Evolutionary conservation across 2,329 filamentous ascomycete species (phyloP).

Genomic region (Corinectria fuckeliana): DNA sequence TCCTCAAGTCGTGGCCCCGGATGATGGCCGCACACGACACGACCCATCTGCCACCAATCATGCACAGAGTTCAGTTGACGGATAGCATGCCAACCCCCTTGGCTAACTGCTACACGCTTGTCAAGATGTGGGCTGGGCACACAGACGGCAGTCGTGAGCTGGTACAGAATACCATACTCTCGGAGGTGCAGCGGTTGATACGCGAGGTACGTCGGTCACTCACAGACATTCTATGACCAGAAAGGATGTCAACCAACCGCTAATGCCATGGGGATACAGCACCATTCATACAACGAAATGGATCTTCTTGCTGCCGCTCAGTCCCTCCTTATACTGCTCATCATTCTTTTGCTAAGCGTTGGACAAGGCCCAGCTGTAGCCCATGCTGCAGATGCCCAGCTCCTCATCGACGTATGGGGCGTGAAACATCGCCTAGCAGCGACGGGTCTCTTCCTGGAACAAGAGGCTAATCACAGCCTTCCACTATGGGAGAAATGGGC

Average conservation of each 20-base stretch:
- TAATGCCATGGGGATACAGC: not conserved
- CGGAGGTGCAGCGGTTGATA: not conserved
- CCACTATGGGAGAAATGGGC: not conserved
- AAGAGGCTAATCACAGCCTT: not conserved
- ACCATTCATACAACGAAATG: not conserved
- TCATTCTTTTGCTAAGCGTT: not conserved
- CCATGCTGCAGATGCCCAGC: not conserved
- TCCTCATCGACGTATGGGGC: not conserved
- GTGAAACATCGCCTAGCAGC: not conserved
- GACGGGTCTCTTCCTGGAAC: not conserved
- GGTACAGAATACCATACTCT: not conserved
- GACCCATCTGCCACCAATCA: not conserved
- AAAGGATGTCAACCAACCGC: not conserved
- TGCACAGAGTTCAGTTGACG: not conserved
- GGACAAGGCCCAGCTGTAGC: not conserved
- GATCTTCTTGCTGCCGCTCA: not conserved
- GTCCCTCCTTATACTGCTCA: not conserved
- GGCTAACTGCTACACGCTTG: not conserved
- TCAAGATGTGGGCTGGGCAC: not conserved
- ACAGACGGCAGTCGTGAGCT: not conserved
- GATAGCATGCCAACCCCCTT: not conserved
- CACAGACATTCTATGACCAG: not conserved
- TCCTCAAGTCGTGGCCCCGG: not conserved
- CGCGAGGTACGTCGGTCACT: not conserved
- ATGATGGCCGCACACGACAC: not conserved